A percentile compares a stretch with the other conserved stretches of the same genome.
Evolutionary conservation across 495 filamentous ascomycete species (phyloP).

Genomic region (Penicillium subrubescens): DNA sequence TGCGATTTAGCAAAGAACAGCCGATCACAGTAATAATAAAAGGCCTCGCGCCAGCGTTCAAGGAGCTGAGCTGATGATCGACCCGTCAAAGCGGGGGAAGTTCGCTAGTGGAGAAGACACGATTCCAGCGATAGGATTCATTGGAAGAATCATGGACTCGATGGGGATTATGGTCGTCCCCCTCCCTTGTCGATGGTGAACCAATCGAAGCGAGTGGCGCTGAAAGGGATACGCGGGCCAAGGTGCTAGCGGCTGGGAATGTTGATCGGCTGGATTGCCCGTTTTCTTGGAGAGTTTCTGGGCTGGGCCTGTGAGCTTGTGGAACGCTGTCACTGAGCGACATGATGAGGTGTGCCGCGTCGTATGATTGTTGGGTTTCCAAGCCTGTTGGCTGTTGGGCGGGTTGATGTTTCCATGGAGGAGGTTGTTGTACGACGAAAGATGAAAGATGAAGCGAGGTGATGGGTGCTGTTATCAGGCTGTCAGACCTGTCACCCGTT

Average conservation of each 20-base stretch:
- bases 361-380: background rate
- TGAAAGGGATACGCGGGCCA: constrained; percentile 24
- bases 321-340: background rate
- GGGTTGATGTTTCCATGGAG: background rate
- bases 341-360: background rate
- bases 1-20: background rate
- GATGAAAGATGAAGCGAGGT: background rate
- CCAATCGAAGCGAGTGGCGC: constrained; percentile 18
- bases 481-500: background rate
- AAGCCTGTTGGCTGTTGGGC: background rate
- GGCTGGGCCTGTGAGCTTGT: background rate
- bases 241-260: constrained; percentile 23
- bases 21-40: background rate
- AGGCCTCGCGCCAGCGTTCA: background rate
- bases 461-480: background rate
- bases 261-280: constrained; percentile 29
- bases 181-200: constrained; percentile 8
- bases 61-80: constrained; percentile 16
- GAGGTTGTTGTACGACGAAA: background rate
- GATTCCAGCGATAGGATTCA: constrained; percentile 6
- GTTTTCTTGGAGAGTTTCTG: constrained; percentile 4
- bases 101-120: constrained; percentile 11
- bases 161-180: background rate
- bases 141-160: constrained; percentile 1
- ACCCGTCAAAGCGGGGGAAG: constrained; percentile 27